These are phyloP conservation scores for Salinomyces thailandicus DNA, from an alignment of 2,329 filamentous ascomycete species.

Conservation along the genomic window DNA sequence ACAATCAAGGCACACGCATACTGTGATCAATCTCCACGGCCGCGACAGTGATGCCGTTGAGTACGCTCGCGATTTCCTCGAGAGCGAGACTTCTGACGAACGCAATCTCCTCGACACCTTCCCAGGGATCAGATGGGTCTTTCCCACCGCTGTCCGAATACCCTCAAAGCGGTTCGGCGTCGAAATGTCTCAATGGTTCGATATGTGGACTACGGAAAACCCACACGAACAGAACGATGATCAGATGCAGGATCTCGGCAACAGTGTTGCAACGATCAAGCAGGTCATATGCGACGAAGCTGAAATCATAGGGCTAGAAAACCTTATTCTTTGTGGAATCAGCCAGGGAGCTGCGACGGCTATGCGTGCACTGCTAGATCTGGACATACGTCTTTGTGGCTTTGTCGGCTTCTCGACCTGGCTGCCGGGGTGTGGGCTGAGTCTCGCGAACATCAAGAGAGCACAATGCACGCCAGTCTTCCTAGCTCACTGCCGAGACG, in stretches of 20 bases:
- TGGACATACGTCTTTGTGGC: too few species aligned
- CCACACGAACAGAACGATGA: slow-evolving; percentile 17
- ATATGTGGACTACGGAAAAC: slow-evolving; percentile 24
- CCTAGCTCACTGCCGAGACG: too few species aligned
- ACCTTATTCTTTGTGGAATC: too few species aligned
- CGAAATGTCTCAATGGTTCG: slow-evolving; percentile 31
- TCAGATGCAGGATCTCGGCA: slow-evolving; percentile 1
- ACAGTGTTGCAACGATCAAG: too few species aligned
- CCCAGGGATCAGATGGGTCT: slow-evolving; percentile 29
- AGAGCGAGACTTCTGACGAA: slow-evolving; percentile 19
- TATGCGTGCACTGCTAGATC: too few species aligned
- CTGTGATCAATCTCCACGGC: slow-evolving; percentile 39
- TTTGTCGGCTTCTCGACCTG: too few species aligned
- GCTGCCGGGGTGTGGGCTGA: too few species aligned
- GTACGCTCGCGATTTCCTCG: slow-evolving; percentile 34
- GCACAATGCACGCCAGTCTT: too few species aligned
- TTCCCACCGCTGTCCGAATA: slow-evolving; percentile 21
- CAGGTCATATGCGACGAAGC: too few species aligned
- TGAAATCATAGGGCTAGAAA: too few species aligned
- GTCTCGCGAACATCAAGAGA: too few species aligned
- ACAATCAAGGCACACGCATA: slow-evolving; percentile 33
- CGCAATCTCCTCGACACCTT: slow-evolving; percentile 24
- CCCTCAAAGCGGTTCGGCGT: slow-evolving; percentile 17
- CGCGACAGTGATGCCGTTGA: slow-evolving; percentile 31
- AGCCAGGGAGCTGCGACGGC: too few species aligned